Conservation (phyloP, 2,329 filamentous ascomycete genomes). For the Tolypocladium guangdongense region DNA sequence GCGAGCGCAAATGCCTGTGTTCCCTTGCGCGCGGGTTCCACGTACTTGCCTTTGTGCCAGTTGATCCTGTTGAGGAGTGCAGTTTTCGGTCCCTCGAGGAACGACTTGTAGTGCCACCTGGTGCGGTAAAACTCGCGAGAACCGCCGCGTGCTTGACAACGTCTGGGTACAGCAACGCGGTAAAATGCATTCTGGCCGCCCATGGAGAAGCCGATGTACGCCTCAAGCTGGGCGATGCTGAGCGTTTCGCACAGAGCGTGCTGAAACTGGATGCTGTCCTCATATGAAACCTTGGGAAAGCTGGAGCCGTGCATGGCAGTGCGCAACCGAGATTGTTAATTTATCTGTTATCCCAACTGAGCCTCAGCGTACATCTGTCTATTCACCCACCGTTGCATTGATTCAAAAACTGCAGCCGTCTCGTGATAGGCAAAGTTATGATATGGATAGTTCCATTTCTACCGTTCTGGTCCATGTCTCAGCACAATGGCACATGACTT, state of each 20-base stretch:
- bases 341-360: too few relatives aligned
- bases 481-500: too few relatives aligned
- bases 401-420: too few relatives aligned
- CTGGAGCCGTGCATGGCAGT: background rate
- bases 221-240: background rate
- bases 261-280: background rate
- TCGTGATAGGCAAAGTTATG: too few relatives aligned
- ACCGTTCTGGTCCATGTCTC: too few relatives aligned
- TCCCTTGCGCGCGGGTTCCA: background rate
- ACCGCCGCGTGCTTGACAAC: background rate
- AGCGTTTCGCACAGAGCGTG: background rate
- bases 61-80: constrained; percentile 5
- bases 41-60: background rate
- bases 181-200: background rate
- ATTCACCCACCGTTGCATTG: too few relatives aligned
- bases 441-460: too few relatives aligned
- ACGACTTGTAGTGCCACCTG: constrained; percentile 7
- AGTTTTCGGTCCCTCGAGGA: constrained; percentile 5
- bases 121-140: constrained; percentile 2
- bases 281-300: background rate
- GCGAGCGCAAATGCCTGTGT: constrained; percentile 2
- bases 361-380: too few relatives aligned
- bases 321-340: too few relatives aligned
- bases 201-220: background rate
- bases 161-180: background rate